Evolutionary conservation across 805 yeast genomes (phyloP).

Genomic region (Starmerella powellii): DNA sequence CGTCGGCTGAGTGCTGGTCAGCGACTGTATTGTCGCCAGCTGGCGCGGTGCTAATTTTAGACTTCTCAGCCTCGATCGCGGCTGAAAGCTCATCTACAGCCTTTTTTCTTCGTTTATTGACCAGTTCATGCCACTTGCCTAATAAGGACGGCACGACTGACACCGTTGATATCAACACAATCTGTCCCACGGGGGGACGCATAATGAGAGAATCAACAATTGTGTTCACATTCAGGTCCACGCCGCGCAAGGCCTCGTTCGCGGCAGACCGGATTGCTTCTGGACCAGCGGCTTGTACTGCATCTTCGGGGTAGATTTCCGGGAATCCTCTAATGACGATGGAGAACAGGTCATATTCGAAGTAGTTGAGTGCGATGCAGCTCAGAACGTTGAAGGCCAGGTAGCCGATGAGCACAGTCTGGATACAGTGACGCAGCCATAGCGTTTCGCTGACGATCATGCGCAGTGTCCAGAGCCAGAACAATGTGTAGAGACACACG

Average conservation of each 20-base stretch:
- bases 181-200: neutral
- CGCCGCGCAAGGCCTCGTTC: neutral
- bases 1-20: too few relatives aligned
- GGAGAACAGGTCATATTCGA: too few relatives aligned
- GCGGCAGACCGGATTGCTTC: neutral
- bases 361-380: too few relatives aligned
- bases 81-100: neutral
- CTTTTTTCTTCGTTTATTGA: neutral
- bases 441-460: too few relatives aligned
- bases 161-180: neutral
- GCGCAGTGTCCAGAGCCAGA: too few relatives aligned
- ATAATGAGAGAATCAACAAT: neutral
- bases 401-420: too few relatives aligned
- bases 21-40: too few relatives aligned
- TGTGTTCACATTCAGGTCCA: neutral
- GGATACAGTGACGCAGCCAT: too few relatives aligned
- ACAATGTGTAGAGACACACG: too few relatives aligned
- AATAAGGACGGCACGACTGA: neutral
- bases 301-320: neutral
- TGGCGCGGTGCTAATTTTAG: too few relatives aligned
- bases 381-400: too few relatives aligned
- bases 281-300: neutral
- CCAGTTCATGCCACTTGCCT: neutral
- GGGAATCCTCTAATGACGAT: too few relatives aligned
- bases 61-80: neutral